A percentile compares a stretch with the other conserved stretches of the same genome.
These are phyloP conservation scores for Lipomyces orientalis DNA, from an alignment of 805 yeast species.

Conservation along the genomic window DNA sequence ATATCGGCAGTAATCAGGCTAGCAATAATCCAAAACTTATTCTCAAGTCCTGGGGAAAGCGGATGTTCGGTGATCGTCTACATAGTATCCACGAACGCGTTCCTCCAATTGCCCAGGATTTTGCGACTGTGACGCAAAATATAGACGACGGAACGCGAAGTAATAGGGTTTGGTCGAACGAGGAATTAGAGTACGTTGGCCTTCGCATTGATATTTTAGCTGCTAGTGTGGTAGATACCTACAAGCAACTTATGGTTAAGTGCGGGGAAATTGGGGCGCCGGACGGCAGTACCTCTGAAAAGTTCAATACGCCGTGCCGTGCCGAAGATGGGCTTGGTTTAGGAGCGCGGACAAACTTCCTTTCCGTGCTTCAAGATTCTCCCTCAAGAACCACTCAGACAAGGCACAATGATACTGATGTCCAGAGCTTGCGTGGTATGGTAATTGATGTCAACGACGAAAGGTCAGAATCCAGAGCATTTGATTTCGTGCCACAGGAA, in stretches of 20 bases:
- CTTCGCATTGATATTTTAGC: conserved; percentile 44
- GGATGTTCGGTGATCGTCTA: neutral
- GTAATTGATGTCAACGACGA: neutral
- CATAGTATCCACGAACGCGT: neutral
- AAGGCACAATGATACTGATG: conserved; percentile 9
- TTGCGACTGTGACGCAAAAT: neutral
- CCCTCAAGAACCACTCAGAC: conserved; percentile 15
- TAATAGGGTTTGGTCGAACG: neutral
- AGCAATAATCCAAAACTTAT: neutral
- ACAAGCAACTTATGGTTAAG: conserved; percentile 15
- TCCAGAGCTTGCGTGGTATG: conserved; percentile 16
- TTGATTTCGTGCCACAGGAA: neutral
- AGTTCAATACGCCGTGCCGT: neutral
- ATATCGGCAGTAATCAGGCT: neutral
- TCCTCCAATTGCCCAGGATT: neutral
- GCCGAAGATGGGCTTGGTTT: neutral
- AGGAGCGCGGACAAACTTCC: neutral
- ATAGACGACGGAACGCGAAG: neutral
- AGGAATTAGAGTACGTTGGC: conserved; percentile 11
- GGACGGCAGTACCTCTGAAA: neutral
- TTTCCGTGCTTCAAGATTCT: conserved; percentile 11
- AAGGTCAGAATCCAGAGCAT: neutral
- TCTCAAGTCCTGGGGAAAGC: neutral
- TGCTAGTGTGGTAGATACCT: conserved; percentile 37
- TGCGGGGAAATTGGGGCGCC: neutral